These are phyloP conservation scores for Aspergillus persii DNA, from an alignment of 2,329 filamentous ascomycete genomes.

Conservation along the genomic window DNA sequence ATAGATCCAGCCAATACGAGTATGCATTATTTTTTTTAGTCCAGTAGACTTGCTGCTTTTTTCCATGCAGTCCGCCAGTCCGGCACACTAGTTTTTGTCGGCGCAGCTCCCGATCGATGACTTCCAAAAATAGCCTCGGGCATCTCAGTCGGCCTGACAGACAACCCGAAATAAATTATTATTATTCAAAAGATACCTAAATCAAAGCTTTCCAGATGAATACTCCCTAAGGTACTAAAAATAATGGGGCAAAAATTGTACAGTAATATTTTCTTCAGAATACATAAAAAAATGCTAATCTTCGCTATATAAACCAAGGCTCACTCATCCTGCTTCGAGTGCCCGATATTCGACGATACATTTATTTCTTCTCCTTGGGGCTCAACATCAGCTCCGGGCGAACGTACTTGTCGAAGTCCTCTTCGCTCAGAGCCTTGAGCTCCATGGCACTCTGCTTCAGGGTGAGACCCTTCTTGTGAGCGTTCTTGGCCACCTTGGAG, in stretches of 20 bases:
- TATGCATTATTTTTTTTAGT: neutral
- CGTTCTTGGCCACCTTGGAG: constrained; percentile 95
- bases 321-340: neutral
- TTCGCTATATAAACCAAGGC: constrained; percentile 15
- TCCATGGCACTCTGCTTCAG: constrained; percentile 93
- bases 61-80: neutral
- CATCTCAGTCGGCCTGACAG: neutral
- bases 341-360: neutral
- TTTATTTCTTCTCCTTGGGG: constrained; percentile 66
- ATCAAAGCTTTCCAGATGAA: neutral
- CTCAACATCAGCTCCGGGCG: constrained; percentile 93
- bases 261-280: constrained; percentile 2
- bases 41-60: neutral
- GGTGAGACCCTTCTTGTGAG: constrained; percentile 95
- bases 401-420: constrained; percentile 88
- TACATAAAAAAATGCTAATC: constrained; percentile 9
- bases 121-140: neutral
- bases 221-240: neutral
- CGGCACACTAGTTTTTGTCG: neutral
- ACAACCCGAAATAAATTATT: neutral
- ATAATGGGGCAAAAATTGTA: neutral
- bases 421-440: constrained; percentile 80
- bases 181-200: neutral
- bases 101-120: neutral
- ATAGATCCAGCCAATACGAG: neutral